Evolutionary conservation across 2,329 filamentous ascomycete species (phyloP).

Genomic region (Drechslera avenae): DNA sequence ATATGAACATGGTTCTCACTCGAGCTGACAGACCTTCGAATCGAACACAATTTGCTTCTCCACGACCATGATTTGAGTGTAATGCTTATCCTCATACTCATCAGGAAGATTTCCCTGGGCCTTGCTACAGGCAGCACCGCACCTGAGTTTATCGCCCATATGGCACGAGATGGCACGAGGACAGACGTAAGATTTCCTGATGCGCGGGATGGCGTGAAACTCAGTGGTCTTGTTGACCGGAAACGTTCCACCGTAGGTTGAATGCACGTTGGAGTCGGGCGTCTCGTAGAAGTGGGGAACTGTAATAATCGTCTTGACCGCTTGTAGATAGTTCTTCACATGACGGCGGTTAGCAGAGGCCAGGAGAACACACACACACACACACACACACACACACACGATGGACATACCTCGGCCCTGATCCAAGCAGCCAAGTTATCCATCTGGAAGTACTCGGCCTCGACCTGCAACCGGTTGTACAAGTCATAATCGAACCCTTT

Average conservation of each 20-base stretch:
- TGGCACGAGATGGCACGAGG: constrained; percentile 20
- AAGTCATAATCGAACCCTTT: constrained; percentile 42
- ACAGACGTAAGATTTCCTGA: constrained; percentile 17
- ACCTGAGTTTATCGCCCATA: neutral
- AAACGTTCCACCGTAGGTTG: neutral
- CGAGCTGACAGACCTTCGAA: too few species aligned
- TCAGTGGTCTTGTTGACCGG: constrained; percentile 3
- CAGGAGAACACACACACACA: too few species aligned
- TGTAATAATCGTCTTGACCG: neutral
- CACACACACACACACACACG: too few species aligned
- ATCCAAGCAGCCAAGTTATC: constrained; percentile 41
- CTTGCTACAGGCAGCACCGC: neutral
- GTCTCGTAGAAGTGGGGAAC: too few species aligned
- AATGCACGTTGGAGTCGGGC: neutral
- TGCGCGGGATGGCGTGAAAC: neutral
- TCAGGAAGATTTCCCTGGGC: neutral
- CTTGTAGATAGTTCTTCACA: neutral
- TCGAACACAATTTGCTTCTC: constrained; percentile 14
- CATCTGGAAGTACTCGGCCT: constrained; percentile 47
- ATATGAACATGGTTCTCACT: too few species aligned
- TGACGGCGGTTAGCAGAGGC: too few species aligned
- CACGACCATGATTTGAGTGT: constrained; percentile 11
- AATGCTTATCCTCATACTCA: constrained; percentile 18
- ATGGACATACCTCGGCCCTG: neutral
- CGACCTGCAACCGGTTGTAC: constrained; percentile 40